These are phyloP conservation scores for Cryptococcus sp. DNA, from an alignment of 1,284 basidiomycete species.

Conservation along the genomic window DNA sequence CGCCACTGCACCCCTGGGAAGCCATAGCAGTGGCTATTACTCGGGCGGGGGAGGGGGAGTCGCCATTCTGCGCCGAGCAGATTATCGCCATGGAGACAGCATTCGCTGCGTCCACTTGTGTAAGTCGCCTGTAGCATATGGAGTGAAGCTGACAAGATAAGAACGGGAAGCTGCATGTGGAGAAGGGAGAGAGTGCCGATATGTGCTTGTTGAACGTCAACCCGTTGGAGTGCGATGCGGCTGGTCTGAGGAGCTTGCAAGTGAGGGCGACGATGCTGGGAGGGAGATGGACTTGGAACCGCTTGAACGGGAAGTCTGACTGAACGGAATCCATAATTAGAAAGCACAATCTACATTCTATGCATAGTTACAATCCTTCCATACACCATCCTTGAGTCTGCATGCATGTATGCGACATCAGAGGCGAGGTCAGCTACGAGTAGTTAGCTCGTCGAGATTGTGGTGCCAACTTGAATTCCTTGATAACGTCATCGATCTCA, in stretches of 20 bases:
- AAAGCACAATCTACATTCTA: too few relatives aligned
- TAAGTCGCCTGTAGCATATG: background rate
- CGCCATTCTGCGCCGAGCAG: conserved; percentile 17
- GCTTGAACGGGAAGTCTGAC: too few relatives aligned
- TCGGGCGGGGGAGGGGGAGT: conserved; percentile 6
- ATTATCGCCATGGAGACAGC: conserved; percentile 21
- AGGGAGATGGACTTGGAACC: conserved; percentile 26
- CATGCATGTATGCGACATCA: too few relatives aligned
- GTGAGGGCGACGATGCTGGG: conserved; percentile 35
- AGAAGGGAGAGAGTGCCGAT: conserved; percentile 31
- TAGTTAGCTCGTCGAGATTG: too few relatives aligned
- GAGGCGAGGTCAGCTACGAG: too few relatives aligned
- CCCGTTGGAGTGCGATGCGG: conserved; percentile 24
- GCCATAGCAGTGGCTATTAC: conserved; percentile 34
- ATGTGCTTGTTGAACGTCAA: conserved; percentile 22
- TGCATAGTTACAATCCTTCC: too few relatives aligned
- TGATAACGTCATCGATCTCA: too few relatives aligned
- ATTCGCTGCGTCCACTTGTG: conserved; percentile 18
- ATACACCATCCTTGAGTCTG: too few relatives aligned
- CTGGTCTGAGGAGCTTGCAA: conserved; percentile 24
- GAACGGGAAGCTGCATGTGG: conserved; percentile 14
- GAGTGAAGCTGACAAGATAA: background rate
- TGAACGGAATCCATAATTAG: too few relatives aligned
- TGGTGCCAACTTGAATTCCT: too few relatives aligned
- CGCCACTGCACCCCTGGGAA: conserved; percentile 37